Conservation (phyloP, 495 filamentous ascomycete genomes). For the Xylaria scruposa region DNA sequence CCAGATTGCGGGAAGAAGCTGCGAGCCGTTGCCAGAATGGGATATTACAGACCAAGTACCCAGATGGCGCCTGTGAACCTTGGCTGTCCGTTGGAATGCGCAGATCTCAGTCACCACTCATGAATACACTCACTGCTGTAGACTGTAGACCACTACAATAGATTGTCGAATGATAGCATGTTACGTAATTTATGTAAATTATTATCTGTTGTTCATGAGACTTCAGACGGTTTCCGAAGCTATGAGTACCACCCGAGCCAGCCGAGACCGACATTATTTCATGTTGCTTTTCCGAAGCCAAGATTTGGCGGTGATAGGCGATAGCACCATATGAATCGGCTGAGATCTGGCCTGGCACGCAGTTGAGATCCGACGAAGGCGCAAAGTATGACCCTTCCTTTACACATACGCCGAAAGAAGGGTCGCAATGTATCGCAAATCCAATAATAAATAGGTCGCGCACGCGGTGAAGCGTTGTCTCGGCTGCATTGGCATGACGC, state of each 20-base stretch:
- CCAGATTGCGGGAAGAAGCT: conserved; percentile 27
- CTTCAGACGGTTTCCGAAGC: neutral
- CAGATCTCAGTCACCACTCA: conserved; percentile 8
- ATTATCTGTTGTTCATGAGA: neutral
- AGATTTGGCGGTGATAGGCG: conserved; percentile 22
- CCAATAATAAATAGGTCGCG: neutral
- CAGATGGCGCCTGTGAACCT: neutral
- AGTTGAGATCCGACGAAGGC: conserved; percentile 19
- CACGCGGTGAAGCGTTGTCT: conserved; percentile 28
- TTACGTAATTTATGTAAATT: neutral
- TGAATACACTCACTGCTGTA: neutral
- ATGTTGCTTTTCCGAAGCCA: conserved; percentile 23
- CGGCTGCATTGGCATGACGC: conserved; percentile 29
- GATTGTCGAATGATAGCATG: neutral
- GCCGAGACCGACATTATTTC: conserved; percentile 4
- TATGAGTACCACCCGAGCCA: conserved; percentile 16
- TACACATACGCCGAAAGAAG: conserved; percentile 1
- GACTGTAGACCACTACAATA: neutral
- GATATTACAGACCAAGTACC: conserved; percentile 1
- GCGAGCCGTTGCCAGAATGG: conserved; percentile 23
- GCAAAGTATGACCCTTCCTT: conserved; percentile 25
- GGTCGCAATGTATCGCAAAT: conserved; percentile 5
- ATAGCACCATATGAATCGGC: neutral
- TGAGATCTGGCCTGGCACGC: neutral
- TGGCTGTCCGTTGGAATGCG: neutral